These are phyloP conservation scores for Fusarium odoratissimum DNA, from an alignment of 2,329 filamentous ascomycete genomes.

Conservation along the genomic window DNA sequence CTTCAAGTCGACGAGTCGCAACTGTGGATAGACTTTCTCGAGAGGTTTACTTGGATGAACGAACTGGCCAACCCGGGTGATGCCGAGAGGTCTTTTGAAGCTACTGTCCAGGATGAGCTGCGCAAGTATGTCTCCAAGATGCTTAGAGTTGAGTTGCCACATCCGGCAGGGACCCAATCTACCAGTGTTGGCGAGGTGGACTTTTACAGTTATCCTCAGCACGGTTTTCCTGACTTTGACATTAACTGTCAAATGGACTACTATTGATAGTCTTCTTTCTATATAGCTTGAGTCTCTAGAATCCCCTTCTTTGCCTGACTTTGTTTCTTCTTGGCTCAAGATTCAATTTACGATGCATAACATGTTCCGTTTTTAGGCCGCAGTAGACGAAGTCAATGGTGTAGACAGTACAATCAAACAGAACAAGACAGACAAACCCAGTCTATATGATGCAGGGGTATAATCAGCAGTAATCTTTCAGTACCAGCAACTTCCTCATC, in stretches of 20 bases:
- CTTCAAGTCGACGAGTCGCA: slow-evolving; percentile 12
- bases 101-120: slow-evolving; percentile 25
- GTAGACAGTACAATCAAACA: slow-evolving; percentile 5
- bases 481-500: neutral
- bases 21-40: slow-evolving; percentile 37
- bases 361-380: neutral
- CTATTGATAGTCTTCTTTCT: neutral
- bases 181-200: neutral
- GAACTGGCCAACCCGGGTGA: slow-evolving; percentile 24
- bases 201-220: slow-evolving; percentile 4
- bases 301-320: neutral
- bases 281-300: neutral
- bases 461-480: slow-evolving; percentile 30
- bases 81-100: slow-evolving; percentile 38
- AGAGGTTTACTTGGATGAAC: slow-evolving; percentile 43
- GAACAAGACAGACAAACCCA: slow-evolving; percentile 6
- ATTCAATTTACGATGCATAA: neutral
- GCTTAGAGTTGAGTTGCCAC: slow-evolving; percentile 32
- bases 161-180: slow-evolving; percentile 11
- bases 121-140: slow-evolving; percentile 33
- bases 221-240: slow-evolving; percentile 7
- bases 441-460: slow-evolving; percentile 39
- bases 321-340: neutral
- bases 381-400: neutral
- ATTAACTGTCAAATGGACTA: slow-evolving; percentile 8